phyloP scores from a whole-genome alignment of 129 eudicot genomes.

The Artemisia annua region DNA sequence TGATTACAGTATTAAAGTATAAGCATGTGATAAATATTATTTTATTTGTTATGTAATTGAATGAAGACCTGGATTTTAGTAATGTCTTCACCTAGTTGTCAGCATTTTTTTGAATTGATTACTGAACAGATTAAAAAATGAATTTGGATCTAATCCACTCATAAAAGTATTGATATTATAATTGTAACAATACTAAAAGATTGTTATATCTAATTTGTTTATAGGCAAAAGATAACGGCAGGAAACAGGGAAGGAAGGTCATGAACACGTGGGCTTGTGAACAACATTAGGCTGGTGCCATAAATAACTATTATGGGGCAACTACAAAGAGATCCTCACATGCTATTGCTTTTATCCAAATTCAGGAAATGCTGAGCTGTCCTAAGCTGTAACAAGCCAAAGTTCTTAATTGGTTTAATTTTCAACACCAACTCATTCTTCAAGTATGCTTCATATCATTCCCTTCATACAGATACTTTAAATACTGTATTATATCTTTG shows the following conservation, averaged over 20 bases:
- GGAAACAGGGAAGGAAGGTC: constrained; percentile 35
- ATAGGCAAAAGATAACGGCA: constrained; percentile 22
- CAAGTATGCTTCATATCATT: constrained; percentile 39
- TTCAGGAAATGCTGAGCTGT: constrained; percentile 39
- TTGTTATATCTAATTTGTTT: not conserved
- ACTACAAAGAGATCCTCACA: constrained; percentile 35
- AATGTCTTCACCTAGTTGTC: not conserved
- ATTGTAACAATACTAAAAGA: not conserved
- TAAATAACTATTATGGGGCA: constrained; percentile 31
- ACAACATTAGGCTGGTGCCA: constrained; percentile 28
- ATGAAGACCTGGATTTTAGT: not conserved
- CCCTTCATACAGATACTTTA: constrained; percentile 25
- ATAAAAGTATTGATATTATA: not conserved
- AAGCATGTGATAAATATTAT: not conserved
- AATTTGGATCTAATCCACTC: constrained; percentile 5
- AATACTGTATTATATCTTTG: constrained; percentile 25
- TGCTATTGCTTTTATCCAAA: constrained; percentile 34
- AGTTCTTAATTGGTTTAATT: constrained; percentile 25
- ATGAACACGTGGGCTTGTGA: constrained; percentile 36
- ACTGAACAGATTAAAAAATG: not conserved
- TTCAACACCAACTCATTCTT: constrained; percentile 27
- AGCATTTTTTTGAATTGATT: not conserved
- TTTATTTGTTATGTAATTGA: not conserved
- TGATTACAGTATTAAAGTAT: too few species aligned
- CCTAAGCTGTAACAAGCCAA: constrained; percentile 37